Percentiles rank a stretch among this genome's conserved stretches.
Conservation (phyloP, 1,284 basidiomycete genomes). For the Pseudozyma sp. region DNA sequence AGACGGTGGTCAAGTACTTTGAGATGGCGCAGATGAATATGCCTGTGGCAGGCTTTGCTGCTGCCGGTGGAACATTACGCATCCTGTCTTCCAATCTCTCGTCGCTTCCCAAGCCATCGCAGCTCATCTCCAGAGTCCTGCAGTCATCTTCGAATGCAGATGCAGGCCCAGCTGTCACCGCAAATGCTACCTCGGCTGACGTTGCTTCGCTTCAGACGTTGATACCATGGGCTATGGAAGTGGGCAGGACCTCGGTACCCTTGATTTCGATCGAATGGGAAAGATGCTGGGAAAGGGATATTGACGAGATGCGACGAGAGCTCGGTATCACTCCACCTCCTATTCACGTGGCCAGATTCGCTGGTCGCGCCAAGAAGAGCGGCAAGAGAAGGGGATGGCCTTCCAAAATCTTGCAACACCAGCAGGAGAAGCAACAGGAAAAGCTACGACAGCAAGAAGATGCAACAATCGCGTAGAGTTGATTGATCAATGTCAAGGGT, state of each 20-base stretch:
- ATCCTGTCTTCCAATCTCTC: constrained; percentile 43
- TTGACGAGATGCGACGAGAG: constrained; percentile 82
- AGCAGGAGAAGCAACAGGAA: constrained; percentile 28
- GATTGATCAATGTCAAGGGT: neutral
- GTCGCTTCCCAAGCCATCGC: constrained; percentile 39
- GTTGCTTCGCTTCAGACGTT: constrained; percentile 34
- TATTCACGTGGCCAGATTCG: constrained; percentile 56
- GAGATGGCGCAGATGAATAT: constrained; percentile 92
- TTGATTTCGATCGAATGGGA: constrained; percentile 97
- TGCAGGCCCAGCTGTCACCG: neutral
- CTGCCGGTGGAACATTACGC: constrained; percentile 75
- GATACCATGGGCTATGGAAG: constrained; percentile 79
- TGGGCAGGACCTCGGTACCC: constrained; percentile 78
- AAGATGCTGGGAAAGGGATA: constrained; percentile 85
- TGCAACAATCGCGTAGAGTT: constrained; percentile 8
- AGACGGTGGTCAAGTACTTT: constrained; percentile 95
- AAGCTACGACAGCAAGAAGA: constrained; percentile 9
- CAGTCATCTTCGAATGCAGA: constrained; percentile 6
- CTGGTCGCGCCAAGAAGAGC: constrained; percentile 28
- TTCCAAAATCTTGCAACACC: constrained; percentile 55
- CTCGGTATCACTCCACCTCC: constrained; percentile 75
- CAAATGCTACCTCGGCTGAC: constrained; percentile 9
- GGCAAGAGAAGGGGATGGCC: constrained; percentile 60
- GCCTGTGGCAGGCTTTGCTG: constrained; percentile 86
- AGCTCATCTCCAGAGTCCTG: constrained; percentile 26